Evolutionary conservation across 108 stramenopile species (phyloP), one percentile per base, ranked within the genome.

Genomic region (Nitzschia putrida): DNA sequence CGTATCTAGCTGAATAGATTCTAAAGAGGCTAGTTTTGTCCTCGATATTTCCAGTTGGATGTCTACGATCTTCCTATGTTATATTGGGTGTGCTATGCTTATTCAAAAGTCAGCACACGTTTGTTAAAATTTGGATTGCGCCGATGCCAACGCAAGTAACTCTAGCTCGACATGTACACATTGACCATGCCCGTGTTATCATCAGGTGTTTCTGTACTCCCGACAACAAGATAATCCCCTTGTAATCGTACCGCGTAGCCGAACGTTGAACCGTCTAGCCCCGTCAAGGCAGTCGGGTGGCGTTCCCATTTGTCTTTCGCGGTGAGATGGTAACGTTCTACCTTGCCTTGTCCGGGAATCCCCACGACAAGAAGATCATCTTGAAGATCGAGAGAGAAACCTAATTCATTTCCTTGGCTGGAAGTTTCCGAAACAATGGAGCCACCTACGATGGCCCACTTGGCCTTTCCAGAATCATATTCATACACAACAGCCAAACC

Each of bases 401-500:
- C 72, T 26, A 67, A 26, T 14, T 61, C 45, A 14, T 65, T 26
- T 21, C 57, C 40, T 50, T 44, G 45, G 5, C 61, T 57, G 7
- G 64, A 59, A 0, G 47, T 12, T 26, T 44, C 29, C 10, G 54
- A 4, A 12, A 52, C 39, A 39, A 69, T 59, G 1, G 64, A 25
- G 45, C 41, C 59, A 5, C 69, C 81, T 38, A 78, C 18, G 6
- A 18, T 39, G 18, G 47, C 53, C 81, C 81, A 78, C 41, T 52
- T 16, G 18, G 39, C 20, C 5, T 25, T 25, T 22, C 42, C 29
- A 3, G 34, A 49, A 54, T 74, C 52, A 37, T 64, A 79, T 45
- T 80, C 65, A 59, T 80, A 80, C 10, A 80, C 76, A 3, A 50
- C 54, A 18, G 58, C 76, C 45, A 80, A 23, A 18, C 83, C 83